Base-by-base conservation (phyloP, 177 flowering plant species). In the Tripterygium wilfordii region DNA sequence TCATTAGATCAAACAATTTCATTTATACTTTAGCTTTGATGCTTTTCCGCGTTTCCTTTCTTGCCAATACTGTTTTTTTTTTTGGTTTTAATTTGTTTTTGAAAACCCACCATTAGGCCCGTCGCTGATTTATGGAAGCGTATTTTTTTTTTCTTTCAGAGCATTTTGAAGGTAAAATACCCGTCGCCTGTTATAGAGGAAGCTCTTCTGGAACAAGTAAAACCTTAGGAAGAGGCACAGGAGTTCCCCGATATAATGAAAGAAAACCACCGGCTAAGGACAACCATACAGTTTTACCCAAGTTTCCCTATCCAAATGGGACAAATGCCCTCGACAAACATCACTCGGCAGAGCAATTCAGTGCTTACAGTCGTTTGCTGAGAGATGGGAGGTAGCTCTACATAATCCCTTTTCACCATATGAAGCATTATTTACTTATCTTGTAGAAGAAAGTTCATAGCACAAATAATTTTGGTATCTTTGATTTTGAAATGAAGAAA, bases 361-460 rank as follows among this genome's bases (percentile, higher is more conserved):
- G 65, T 42, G 54, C 58, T 48, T 92, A 92, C 71, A 63, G 72
- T 53, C 72, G 58, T 46, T 66, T 76, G 36, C 61, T 88, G 37
- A 80, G 74, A 67, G 66, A 56, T 27, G 89, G 89, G 35, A 89
- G 96, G 99, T 82, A 63, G 61, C 3, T 46, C 45, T n/a, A n/a
- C n/a, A n/a, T n/a, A n/a, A n/a, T n/a, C n/a, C n/a, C n/a, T n/a
- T n/a, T n/a, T 25, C 17, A 42, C 8, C 45, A 42, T 38, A 8
- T 12, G 20, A 3, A 5, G 2, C 4, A 15, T 38, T 17, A 38
- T 7, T 16, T 26, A 45, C 33, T 22, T 49, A n/a, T 41, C 30
- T 47, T 44, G 1, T 21, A 31, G 29, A 18, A 23, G 1, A 5
- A 3, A 18, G 15, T 17, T 12, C 36, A n/a, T 47, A 6, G 19